Conservation (phyloP, 768 basidiomycete genomes). For the Hericium rajendrae region DNA sequence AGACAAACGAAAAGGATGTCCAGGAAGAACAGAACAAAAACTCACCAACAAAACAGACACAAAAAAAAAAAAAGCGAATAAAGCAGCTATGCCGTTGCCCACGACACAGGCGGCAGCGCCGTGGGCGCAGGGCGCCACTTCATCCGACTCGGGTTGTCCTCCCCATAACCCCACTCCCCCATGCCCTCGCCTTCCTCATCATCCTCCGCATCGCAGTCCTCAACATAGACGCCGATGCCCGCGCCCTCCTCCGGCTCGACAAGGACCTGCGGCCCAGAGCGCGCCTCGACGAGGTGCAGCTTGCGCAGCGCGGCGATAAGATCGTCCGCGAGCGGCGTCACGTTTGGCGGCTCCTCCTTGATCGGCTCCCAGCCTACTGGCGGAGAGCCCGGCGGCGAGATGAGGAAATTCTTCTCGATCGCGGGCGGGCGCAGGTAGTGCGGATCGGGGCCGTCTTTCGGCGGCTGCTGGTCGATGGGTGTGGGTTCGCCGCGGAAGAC, state of each 20-base stretch:
- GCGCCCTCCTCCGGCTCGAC: constrained; percentile 59
- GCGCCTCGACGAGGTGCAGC: constrained; percentile 42
- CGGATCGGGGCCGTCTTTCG: constrained; percentile 12
- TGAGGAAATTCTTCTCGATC: constrained; percentile 88
- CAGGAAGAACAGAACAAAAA: background rate
- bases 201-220: constrained; percentile 48
- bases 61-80: constrained; percentile 10
- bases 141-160: constrained; percentile 33
- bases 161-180: constrained; percentile 54
- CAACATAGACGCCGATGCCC: constrained; percentile 72
- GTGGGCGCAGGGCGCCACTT: constrained; percentile 47
- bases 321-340: constrained; percentile 75
- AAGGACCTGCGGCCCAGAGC: constrained; percentile 41
- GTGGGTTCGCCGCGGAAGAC: constrained; percentile 71
- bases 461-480: constrained; percentile 34
- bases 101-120: constrained; percentile 42
- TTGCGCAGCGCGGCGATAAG: constrained; percentile 69
- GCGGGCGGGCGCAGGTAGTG: constrained; percentile 68
- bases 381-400: constrained; percentile 96
- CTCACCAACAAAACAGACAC: constrained; percentile 8
- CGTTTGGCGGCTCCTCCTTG: constrained; percentile 84
- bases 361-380: constrained; percentile 96
- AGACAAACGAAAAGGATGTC: background rate
- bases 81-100: constrained; percentile 13
- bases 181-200: constrained; percentile 16